A percentile compares a stretch with the other conserved stretches of the same genome.
Conservation (phyloP, 768 basidiomycete genomes). For the Termitomyces bulborhizus region DNA sequence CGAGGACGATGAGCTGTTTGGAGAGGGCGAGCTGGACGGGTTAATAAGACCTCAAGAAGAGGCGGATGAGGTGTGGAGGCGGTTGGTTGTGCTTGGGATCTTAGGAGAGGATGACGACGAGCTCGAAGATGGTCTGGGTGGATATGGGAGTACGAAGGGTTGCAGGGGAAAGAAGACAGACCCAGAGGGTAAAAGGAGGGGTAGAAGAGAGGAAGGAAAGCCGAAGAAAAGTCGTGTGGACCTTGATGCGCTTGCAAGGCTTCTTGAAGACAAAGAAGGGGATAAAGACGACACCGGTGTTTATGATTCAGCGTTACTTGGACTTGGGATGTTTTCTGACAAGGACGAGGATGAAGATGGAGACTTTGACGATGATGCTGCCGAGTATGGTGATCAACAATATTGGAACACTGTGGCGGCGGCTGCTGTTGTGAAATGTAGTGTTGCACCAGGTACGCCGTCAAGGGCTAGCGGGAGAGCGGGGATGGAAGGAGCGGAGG, state of each 20-base stretch:
- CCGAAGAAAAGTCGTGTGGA: conserved; percentile 38
- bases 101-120: conserved; percentile 23
- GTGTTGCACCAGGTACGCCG: background rate
- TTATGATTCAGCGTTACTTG: conserved; percentile 10
- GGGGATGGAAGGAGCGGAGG: conserved; percentile 4
- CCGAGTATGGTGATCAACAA: conserved; percentile 4
- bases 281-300: conserved; percentile 3
- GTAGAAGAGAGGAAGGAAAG: conserved; percentile 1
- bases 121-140: conserved; percentile 7
- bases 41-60: conserved; percentile 53
- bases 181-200: background rate
- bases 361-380: conserved; percentile 10
- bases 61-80: conserved; percentile 26
- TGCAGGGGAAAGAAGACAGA: background rate
- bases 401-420: background rate
- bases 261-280: conserved; percentile 32
- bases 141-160: conserved; percentile 5
- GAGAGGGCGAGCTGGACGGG: conserved; percentile 59
- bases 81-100: conserved; percentile 29
- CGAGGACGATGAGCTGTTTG: conserved; percentile 72
- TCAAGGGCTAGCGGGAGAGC: background rate
- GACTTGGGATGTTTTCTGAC: conserved; percentile 10
- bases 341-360: conserved; percentile 10
- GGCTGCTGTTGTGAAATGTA: background rate
- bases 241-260: conserved; percentile 47